A percentile compares a stretch with the other conserved stretches of the same genome.
Evolutionary conservation across 352 stramenopile species (phyloP).

Genomic region (Phytophthora brassicae): DNA sequence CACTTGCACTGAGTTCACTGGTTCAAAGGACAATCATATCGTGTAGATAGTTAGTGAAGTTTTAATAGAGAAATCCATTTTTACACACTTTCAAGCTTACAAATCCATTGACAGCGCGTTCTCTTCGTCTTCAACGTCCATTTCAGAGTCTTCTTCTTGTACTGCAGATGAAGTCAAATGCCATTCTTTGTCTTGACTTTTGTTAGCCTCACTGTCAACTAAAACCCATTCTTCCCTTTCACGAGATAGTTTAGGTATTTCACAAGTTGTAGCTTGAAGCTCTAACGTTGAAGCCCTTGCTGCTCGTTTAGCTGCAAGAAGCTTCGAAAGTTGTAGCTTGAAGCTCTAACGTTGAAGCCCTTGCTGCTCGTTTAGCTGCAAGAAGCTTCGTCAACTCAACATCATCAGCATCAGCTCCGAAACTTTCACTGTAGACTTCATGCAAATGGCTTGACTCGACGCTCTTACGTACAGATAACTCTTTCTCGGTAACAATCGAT

Average conservation of each 20-base stretch:
- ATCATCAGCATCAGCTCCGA: neutral
- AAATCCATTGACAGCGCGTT: constrained; percentile 64
- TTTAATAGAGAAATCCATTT: constrained; percentile 26
- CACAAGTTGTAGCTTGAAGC: neutral
- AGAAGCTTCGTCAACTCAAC: constrained; percentile 29
- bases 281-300: constrained; percentile 12
- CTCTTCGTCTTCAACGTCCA: constrained; percentile 17
- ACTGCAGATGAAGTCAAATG: neutral
- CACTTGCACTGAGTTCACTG: constrained; percentile 23
- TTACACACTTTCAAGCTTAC: constrained; percentile 35
- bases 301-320: constrained; percentile 38
- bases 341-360: constrained; percentile 4
- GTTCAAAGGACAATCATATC: constrained; percentile 30
- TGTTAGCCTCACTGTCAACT: constrained; percentile 3
- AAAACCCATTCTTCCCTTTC: constrained; percentile 15
- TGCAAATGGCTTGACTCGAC: neutral
- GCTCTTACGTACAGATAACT: neutral
- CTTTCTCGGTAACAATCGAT: neutral
- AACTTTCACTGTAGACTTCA: neutral
- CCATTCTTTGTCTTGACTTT: neutral
- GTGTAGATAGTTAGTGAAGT: constrained; percentile 7
- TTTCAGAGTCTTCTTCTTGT: constrained; percentile 10
- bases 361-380: constrained; percentile 33
- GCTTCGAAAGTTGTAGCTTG: constrained; percentile 24
- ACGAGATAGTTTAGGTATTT: no score